A percentile compares a stretch with the other conserved stretches of the same genome.
Evolutionary conservation across 495 filamentous ascomycete genomes (phyloP).

Genomic region (Penicillium coffeae): DNA sequence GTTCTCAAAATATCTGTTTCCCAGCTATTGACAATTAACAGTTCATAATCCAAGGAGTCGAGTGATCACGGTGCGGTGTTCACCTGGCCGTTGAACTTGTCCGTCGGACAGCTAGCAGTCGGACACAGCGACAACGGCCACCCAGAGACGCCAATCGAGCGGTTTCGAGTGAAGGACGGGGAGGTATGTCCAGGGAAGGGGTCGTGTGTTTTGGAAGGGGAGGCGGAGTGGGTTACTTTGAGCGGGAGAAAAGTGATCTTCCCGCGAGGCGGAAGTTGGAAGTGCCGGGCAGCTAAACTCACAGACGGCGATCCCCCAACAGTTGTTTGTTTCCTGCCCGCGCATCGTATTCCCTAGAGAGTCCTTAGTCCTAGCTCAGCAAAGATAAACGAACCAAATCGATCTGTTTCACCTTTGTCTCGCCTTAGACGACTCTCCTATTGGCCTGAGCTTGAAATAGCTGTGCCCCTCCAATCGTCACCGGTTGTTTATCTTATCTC

Average conservation of each 20-base stretch:
- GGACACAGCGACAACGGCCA: constrained; percentile 30
- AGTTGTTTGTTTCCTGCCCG: too few relatives aligned
- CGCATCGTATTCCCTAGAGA: too few relatives aligned
- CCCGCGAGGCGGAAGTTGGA: not conserved
- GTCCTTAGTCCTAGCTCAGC: too few relatives aligned
- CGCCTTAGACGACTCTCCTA: not conserved
- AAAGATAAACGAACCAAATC: too few relatives aligned
- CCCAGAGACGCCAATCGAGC: constrained; percentile 9
- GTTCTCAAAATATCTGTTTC: not conserved
- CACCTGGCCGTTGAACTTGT: constrained; percentile 25
- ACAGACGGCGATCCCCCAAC: not conserved
- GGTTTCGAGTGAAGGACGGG: not conserved
- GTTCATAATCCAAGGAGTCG: not conserved
- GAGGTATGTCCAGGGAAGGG: not conserved
- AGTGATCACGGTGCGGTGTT: not conserved
- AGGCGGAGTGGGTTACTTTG: not conserved
- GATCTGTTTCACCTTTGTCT: not conserved
- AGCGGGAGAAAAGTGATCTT: not conserved
- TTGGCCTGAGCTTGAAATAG: not conserved
- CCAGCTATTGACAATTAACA: not conserved
- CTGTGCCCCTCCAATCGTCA: constrained; percentile 25
- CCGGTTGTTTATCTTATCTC: constrained; percentile 25
- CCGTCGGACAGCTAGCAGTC: constrained; percentile 18
- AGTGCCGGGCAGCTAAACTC: not conserved
- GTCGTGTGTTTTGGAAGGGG: not conserved